A percentile compares a stretch with the other conserved stretches of the same genome.
Evolutionary conservation across 2,329 filamentous ascomycete genomes (phyloP).

Genomic region (Aspergillus hortae): DNA sequence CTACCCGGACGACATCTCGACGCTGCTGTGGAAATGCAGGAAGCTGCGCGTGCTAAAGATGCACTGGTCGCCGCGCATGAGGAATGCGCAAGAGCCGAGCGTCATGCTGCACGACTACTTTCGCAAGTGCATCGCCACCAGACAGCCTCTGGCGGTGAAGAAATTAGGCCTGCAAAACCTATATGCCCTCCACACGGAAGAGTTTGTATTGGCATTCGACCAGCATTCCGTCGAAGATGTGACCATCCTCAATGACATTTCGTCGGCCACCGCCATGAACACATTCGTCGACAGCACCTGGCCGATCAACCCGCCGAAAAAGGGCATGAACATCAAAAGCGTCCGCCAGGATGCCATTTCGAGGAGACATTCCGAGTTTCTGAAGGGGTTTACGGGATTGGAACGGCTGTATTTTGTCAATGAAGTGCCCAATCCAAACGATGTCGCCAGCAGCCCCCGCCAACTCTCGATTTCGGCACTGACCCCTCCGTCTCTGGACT

Average conservation of each 20-base stretch:
- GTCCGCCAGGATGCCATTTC: slow-evolving; percentile 49
- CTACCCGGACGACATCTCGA: slow-evolving; percentile 60
- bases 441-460: slow-evolving; percentile 31
- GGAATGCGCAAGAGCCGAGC: slow-evolving; percentile 55
- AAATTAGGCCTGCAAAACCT: slow-evolving; percentile 57
- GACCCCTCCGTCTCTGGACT: slow-evolving; percentile 26
- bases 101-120: slow-evolving; percentile 55
- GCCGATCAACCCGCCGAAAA: slow-evolving; percentile 33
- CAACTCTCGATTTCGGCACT: slow-evolving; percentile 21
- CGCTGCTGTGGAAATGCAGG: slow-evolving; percentile 51
- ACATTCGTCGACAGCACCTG: slow-evolving; percentile 57
- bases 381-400: slow-evolving; percentile 42
- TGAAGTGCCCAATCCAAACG: slow-evolving; percentile 25
- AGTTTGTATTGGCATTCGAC: slow-evolving; percentile 46
- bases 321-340: slow-evolving; percentile 42
- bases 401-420: slow-evolving; percentile 54
- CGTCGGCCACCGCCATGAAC: slow-evolving; percentile 39
- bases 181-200: slow-evolving; percentile 51
- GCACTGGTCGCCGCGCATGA: slow-evolving; percentile 62
- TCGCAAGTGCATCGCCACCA: slow-evolving; percentile 49
- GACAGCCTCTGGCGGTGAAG: slow-evolving; percentile 46
- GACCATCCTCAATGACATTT: slow-evolving; percentile 53
- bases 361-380: slow-evolving; percentile 41
- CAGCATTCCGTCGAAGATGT: slow-evolving; percentile 42
- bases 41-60: slow-evolving; percentile 54